These are phyloP conservation scores for Talaromyces wortmannii DNA, from an alignment of 495 filamentous ascomycete species.

Conservation along the genomic window DNA sequence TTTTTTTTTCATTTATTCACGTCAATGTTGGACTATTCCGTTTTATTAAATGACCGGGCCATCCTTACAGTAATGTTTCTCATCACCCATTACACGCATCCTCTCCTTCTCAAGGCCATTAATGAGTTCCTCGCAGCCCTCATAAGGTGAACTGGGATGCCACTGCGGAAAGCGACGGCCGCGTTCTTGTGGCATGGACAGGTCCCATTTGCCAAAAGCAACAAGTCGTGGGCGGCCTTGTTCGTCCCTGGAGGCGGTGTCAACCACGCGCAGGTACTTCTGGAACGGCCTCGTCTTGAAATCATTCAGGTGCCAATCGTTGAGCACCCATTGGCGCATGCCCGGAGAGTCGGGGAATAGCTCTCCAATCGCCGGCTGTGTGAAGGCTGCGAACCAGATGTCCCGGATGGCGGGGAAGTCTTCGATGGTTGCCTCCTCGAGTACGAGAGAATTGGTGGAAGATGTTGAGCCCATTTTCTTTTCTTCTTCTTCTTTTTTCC, in stretches of 20 bases:
- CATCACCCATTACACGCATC: constrained; percentile 16
- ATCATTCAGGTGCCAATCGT: constrained; percentile 2
- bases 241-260: no score
- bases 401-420: constrained; percentile 14
- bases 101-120: constrained; percentile 9
- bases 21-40: background rate
- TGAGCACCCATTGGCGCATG: constrained; percentile 2
- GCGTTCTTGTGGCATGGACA: constrained; percentile 2
- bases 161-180: constrained; percentile 4
- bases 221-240: no score
- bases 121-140: constrained; percentile 13
- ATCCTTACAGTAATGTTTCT: constrained; percentile 17
- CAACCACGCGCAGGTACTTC: no score
- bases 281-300: constrained; percentile 3
- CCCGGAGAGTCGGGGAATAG: constrained; percentile 5
- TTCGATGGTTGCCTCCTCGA: constrained; percentile 4
- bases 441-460: no score
- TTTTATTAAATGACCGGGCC: background rate
- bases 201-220: constrained; percentile 4
- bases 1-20: background rate
- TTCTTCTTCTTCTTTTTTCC: no score
- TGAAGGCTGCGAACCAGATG: constrained; percentile 21
- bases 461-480: no score
- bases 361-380: constrained; percentile 7
- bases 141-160: constrained; percentile 5